Base-by-base conservation (phyloP, 1,139 yeast species). In the Arxiozyma slooffiae region DNA sequence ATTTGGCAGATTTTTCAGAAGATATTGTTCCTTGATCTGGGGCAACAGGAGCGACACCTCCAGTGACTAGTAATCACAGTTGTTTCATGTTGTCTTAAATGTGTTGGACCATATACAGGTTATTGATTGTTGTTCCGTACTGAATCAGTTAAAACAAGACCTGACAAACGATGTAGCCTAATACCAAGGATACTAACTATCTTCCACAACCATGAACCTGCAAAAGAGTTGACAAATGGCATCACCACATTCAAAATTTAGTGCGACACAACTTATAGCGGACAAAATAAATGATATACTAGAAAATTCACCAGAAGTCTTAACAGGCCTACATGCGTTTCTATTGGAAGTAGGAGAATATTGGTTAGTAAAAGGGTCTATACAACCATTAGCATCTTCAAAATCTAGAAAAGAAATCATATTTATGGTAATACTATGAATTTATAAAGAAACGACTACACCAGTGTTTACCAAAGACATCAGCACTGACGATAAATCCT, bases 281-380 rank as follows among this genome's bases (percentile, higher is more conserved):
- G 63, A 67, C 43, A 67, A 50, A 5, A 62, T 47, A 51, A 61
- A 64, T 1, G 61, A 45, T 7, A 68, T 50, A n/a, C 67, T 70
- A 3, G 68, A 60, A 54, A 68, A 67, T 3, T 71, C 72, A 50
- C 65, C 60, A 3, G 71, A 57, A 8, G 70, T 66, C 50, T 67
- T 63, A 16, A 64, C 60, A 14, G 66, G 45, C 39, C 58, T 60
- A 49, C 72, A 63, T 50, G 63, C 58, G 16, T 52, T 50, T 11
- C 41, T 45, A 42, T 53, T 53, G 11, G 34, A 38, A 21, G 43
- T 44, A 34, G 53, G 52, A 7, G 60, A 53, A 49, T 59, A 60
- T 18, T 48, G 37, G 11, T 51, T 50, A 2, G 59, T 55, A 45
- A 51, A 60, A 24, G 60, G 57, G 44, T 61, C 56, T 49, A 58